Percentiles rank a stretch among this genome's conserved stretches.
These are phyloP conservation scores for Phyllosticta citribraziliensis DNA, from an alignment of 2,329 filamentous ascomycete species.

Conservation along the genomic window DNA sequence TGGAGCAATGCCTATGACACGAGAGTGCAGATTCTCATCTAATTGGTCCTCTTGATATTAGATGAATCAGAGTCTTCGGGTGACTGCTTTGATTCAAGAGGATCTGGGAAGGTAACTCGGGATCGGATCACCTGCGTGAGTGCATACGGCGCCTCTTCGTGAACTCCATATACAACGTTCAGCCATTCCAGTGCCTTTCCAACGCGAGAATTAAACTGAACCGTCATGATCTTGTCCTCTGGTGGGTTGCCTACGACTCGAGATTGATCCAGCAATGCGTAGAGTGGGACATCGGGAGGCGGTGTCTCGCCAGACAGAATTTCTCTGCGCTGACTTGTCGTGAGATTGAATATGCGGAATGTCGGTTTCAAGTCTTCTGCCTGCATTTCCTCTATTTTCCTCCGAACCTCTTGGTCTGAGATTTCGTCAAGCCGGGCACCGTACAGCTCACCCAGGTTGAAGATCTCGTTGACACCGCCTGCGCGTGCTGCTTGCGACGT, in stretches of 20 bases:
- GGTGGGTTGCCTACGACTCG: background rate
- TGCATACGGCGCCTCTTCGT: background rate
- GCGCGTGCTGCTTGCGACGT: constrained; percentile 37
- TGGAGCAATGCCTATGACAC: background rate
- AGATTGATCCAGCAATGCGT: background rate
- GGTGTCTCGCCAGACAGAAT: background rate
- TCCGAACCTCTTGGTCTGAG: background rate
- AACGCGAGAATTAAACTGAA: background rate
- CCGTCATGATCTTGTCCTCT: background rate
- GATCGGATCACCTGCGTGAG: background rate
- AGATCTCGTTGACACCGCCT: constrained; percentile 26
- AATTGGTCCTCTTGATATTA: background rate
- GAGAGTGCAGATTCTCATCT: background rate
- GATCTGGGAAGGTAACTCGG: background rate
- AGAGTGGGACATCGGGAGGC: background rate
- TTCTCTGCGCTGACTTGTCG: background rate
- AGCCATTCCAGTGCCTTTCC: background rate
- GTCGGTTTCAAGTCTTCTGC: background rate
- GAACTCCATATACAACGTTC: background rate
- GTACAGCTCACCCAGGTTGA: constrained; percentile 32
- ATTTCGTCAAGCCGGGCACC: background rate
- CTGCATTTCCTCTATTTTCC: background rate
- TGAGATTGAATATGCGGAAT: background rate
- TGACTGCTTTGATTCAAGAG: too few relatives aligned
- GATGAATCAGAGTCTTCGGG: background rate